Evolutionary conservation across 345 rosid species (phyloP).

Genomic region (Kandelia obovata): DNA sequence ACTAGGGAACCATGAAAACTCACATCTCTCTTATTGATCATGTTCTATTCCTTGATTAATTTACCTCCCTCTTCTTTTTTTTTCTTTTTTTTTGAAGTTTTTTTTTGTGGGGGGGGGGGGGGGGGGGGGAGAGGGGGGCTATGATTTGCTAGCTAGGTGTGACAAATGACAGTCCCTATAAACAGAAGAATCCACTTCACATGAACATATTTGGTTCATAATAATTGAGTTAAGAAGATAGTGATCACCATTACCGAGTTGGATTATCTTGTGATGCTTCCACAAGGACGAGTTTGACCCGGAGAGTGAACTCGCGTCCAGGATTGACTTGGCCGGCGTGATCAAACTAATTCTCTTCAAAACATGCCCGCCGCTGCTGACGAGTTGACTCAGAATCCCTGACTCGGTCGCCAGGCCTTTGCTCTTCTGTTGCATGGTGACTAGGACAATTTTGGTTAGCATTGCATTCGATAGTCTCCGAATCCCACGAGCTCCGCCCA

Average conservation of each 20-base stretch:
- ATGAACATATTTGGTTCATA: conserved; percentile 63
- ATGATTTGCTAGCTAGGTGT: conserved; percentile 13
- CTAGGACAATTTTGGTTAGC: conserved; percentile 71
- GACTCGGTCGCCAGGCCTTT: conserved; percentile 51
- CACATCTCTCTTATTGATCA: neutral
- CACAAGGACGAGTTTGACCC: conserved; percentile 27
- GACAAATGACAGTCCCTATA: conserved; percentile 50
- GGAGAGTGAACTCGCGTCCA: conserved; percentile 46
- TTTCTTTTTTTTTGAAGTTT: neutral
- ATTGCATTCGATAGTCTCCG: conserved; percentile 56
- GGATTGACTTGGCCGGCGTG: conserved; percentile 39
- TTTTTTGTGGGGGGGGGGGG: neutral
- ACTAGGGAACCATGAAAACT: conserved; percentile 7
- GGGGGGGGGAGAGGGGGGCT: no score
- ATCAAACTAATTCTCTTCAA: conserved; percentile 48
- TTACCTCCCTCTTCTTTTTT: no score
- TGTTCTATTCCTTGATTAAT: neutral
- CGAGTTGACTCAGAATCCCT: conserved; percentile 63
- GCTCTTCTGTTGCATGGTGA: conserved; percentile 56
- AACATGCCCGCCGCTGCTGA: conserved; percentile 39
- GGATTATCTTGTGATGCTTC: conserved; percentile 29
- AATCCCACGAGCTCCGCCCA: conserved; percentile 54
- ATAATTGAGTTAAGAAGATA: conserved; percentile 29
- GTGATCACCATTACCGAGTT: conserved; percentile 37
- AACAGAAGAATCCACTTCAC: conserved; percentile 52